Base-by-base conservation (phyloP, 768 basidiomycete genomes). In the Inosperma sp. region DNA sequence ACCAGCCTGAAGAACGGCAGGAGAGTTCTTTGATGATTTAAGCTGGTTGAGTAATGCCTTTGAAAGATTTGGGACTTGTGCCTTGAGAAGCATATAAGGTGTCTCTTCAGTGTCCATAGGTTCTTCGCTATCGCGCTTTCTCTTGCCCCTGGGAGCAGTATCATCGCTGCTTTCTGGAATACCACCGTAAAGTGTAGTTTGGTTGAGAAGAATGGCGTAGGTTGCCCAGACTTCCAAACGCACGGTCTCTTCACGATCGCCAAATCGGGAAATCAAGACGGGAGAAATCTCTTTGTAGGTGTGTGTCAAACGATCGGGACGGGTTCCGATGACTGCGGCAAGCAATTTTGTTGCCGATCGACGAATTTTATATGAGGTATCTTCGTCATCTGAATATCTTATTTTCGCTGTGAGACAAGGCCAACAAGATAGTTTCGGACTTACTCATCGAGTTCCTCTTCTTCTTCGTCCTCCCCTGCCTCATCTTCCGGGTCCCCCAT, bases 351-450 rank as follows among this genome's bases (percentile, higher is more conserved):
- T 92, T 6, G 96, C 86, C 6, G 91, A 86, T 37, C 96, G 83
- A 56, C 96, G 86, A 51, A 96, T 91, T 68, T 97, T 97, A 80
- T 96, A 98, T 0, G 95, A 97, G 9, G 88, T 90, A 62, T 99
- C 96, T 66, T 98, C 96, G 51, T 99, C 96, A 59, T 99, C 96
- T 5, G 92, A 93, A 66, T 96, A 97, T 56, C 91, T 94, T 56
- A n/a, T n/a, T 22, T 8, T 46, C 30, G 21, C 25, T 48, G 27
- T 51, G 35, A 48, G 25, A 23, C 37, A 22, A 40, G 22, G 13
- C 33, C 42, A 12, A 46, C 7, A 3, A 26, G 30, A 30, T 2
- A 21, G 56, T 33, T 26, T 14, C 10, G 70, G 29, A 51, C 85
- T 61, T 60, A 88, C 86, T 88, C 86, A 56, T 88, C 89, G n/a